phyloP scores from a whole-genome alignment of 768 basidiomycete genomes.

The Phlebiopsis flavidoalba region DNA sequence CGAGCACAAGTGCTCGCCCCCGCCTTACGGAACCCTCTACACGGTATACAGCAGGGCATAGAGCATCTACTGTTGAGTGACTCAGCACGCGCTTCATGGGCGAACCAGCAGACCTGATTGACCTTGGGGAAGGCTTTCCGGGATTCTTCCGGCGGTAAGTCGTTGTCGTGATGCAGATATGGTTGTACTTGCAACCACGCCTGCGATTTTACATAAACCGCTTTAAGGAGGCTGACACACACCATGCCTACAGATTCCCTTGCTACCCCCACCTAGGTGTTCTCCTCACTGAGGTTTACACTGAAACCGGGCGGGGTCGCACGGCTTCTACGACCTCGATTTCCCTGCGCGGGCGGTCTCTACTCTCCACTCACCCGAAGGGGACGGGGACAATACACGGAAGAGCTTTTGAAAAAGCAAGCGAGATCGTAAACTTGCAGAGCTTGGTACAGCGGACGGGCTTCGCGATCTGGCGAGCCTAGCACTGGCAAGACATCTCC shows the following conservation, averaged over 20 bases:
- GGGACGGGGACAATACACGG: neutral
- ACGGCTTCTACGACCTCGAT: slow-evolving; percentile 6
- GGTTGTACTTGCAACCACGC: no score
- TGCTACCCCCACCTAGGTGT: slow-evolving; percentile 6
- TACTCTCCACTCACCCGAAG: slow-evolving; percentile 12
- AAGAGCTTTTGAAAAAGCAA: slow-evolving; percentile 6
- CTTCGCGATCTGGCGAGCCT: neutral
- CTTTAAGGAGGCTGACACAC: no score
- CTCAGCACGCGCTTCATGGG: no score
- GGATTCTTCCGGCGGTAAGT: no score
- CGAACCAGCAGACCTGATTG: no score
- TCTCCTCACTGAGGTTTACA: slow-evolving; percentile 7
- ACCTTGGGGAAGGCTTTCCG: no score
- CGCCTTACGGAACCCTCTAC: no score
- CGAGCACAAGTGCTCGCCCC: no score
- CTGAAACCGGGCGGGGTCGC: neutral
- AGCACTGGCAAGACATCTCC: slow-evolving; percentile 8
- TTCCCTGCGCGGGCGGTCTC: slow-evolving; percentile 10
- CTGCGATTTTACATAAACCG: no score
- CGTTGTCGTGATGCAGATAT: no score
- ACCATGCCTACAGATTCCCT: neutral
- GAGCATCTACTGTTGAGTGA: no score
- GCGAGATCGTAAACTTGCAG: slow-evolving; percentile 11
- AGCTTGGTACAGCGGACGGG: slow-evolving; percentile 1
- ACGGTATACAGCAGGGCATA: no score